Base-by-base conservation (phyloP, 371 early-diverging fungal genomes). In the Lichtheimia hyalospora region DNA sequence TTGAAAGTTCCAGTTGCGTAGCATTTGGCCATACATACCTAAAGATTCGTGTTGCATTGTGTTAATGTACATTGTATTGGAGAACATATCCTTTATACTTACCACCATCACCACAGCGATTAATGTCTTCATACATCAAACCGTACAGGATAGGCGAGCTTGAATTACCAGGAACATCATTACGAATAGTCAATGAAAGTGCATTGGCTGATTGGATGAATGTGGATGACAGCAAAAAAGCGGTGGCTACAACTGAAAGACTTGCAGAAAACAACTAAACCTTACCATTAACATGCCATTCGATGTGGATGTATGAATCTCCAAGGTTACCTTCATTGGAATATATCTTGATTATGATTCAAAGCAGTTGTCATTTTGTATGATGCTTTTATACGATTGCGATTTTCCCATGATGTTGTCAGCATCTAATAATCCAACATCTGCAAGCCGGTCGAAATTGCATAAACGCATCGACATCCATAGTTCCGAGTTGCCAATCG, bases 71-170 rank as follows among this genome's bases (percentile, higher is more conserved):
- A 25, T 14, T 24, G 12, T 25, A 50, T 3, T 25, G 1, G 7
- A 25, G 5, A 5, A 5, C 51, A 23, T 14, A 4, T 24, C 14
- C 21, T 24, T n/a, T 6, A 21, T 52, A 54, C 66, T 41, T 48
- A 59, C 67, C 67, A 46, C 62, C 43, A 23, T 67, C 68, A 14
- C 68, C 68, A 23, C 60, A 57, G 5, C 57, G 60, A 40, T 62
- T 67, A 48, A 67, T 67, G 42, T 67, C 68, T 24, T 67, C 68
- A 54, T 63, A 67, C 68, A 67, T 67, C 10, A 58, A 44, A 23
- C 68, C 68, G 20, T 67, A 67, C 8, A 63, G 56, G 7, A 56
- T 57, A 21, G 68, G 57, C 4, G 57, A 67, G n/a, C 60, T 67
- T 4, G 60, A 40, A 50, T 67, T 67, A 18, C 68, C 68, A 50